phyloP scores from a whole-genome alignment of 2,329 filamentous ascomycete genomes.

The Dothidotthia symphoricarpi region DNA sequence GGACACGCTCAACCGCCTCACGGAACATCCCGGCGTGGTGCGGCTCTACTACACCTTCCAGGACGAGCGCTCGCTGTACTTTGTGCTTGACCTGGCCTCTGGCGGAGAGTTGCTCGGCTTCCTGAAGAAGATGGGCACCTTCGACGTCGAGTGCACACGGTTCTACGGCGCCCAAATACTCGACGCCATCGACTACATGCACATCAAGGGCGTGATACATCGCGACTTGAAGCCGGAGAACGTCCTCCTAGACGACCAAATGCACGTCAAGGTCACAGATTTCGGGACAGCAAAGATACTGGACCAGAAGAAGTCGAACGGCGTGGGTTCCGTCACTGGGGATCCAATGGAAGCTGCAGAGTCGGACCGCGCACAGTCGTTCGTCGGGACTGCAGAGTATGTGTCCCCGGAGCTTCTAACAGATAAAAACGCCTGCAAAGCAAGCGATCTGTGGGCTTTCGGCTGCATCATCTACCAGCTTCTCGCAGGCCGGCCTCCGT shows the following conservation, averaged over 20 bases:
- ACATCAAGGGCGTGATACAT: constrained; percentile 91
- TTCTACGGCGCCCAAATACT: constrained; percentile 97
- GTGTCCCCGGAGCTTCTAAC: constrained; percentile 96
- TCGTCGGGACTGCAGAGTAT: constrained; percentile 96
- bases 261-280: constrained; percentile 98
- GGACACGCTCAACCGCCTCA: constrained; percentile 92
- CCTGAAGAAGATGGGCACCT: constrained; percentile 89
- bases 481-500: constrained; percentile 90
- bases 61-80: constrained; percentile 93
- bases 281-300: constrained; percentile 98
- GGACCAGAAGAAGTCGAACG: constrained; percentile 51
- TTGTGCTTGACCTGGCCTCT: constrained; percentile 89
- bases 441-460: constrained; percentile 97
- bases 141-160: constrained; percentile 88
- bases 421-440: constrained; percentile 95
- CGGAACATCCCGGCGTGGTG: constrained; percentile 94
- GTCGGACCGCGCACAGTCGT: constrained; percentile 79
- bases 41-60: constrained; percentile 98
- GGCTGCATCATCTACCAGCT: constrained; percentile 98
- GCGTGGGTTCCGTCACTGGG: constrained; percentile 41
- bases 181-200: constrained; percentile 97
- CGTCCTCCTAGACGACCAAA: constrained; percentile 87
- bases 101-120: constrained; percentile 90
- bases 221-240: constrained; percentile 97
- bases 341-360: constrained; percentile 59